Percentiles rank a stretch among this genome's conserved stretches.
phyloP scores from a whole-genome alignment of 805 yeast genomes.

The Ascoidea asiatica region DNA sequence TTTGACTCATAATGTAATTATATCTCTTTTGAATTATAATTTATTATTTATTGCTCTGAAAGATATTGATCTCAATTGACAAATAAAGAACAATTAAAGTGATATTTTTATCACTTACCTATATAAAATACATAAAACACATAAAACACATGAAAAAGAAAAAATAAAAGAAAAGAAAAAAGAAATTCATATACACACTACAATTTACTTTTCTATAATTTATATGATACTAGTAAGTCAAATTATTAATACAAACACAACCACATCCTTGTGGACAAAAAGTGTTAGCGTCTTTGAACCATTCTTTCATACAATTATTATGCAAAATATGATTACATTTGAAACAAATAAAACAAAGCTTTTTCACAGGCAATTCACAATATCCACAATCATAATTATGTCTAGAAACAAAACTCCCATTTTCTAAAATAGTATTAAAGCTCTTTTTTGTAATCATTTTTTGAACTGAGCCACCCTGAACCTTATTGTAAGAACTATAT shows the following conservation, averaged over 20 bases:
- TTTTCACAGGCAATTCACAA: constrained; percentile 49
- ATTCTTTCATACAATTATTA: constrained; percentile 59
- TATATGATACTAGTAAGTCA: too few relatives aligned
- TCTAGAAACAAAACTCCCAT: constrained; percentile 11
- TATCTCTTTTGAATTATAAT: too few relatives aligned
- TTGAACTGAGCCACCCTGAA: constrained; percentile 2
- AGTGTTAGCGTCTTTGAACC: constrained; percentile 48
- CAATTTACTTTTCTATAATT: too few relatives aligned
- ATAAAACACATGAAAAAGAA: too few relatives aligned
- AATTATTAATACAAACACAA: constrained; percentile 41
- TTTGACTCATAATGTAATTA: too few relatives aligned
- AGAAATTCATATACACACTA: too few relatives aligned
- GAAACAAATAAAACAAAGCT: constrained; percentile 48
- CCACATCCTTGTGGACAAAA: constrained; percentile 79
- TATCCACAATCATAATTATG: constrained; percentile 41
- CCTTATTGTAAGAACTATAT: constrained; percentile 7
- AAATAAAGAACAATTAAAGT: too few relatives aligned
- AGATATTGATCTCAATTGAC: too few relatives aligned
- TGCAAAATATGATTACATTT: constrained; percentile 73
- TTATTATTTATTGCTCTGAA: too few relatives aligned
- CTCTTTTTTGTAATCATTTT: constrained; percentile 1
- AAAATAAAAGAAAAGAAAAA: too few relatives aligned
- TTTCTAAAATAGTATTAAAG: constrained; percentile 7
- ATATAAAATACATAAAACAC: too few relatives aligned
- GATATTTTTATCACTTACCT: too few relatives aligned